Conservation (phyloP, 768 basidiomycete species). For the Porphyrellus cyaneotinctus region DNA sequence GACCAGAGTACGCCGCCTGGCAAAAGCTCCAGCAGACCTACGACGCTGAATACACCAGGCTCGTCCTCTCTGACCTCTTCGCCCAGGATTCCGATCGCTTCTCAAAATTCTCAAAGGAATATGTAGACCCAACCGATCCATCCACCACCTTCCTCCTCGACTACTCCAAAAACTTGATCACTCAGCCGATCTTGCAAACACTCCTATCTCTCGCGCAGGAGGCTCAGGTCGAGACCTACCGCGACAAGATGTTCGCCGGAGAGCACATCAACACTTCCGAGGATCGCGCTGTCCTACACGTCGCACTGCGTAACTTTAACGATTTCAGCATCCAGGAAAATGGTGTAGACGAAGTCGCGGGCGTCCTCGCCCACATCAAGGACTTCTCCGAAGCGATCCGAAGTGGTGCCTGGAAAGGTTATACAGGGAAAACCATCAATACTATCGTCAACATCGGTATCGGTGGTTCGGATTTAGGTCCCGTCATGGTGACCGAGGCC, state of each 20-base stretch:
- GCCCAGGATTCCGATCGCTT: constrained; percentile 84
- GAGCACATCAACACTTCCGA: constrained; percentile 99
- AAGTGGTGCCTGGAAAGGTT: constrained; percentile 91
- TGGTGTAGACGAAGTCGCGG: constrained; percentile 78
- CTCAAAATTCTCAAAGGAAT: constrained; percentile 75
- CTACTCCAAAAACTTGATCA: constrained; percentile 96
- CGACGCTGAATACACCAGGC: constrained; percentile 62
- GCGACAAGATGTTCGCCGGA: constrained; percentile 93
- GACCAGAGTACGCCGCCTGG: constrained; percentile 83
- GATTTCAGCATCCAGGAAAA: constrained; percentile 77
- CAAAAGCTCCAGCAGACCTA: constrained; percentile 85
- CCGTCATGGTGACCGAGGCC: constrained; percentile 99
- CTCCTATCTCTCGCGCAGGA: constrained; percentile 82
- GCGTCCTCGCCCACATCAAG: constrained; percentile 88
- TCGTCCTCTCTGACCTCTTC: constrained; percentile 92
- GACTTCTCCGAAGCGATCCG: constrained; percentile 82
- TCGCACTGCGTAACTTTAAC: constrained; percentile 80
- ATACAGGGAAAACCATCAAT: constrained; percentile 92
- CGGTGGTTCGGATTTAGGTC: constrained; percentile 95
- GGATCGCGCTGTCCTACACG: constrained; percentile 92
- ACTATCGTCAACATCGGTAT: constrained; percentile 99
- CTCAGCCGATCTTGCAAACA: constrained; percentile 71
- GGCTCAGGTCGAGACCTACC: constrained; percentile 76
- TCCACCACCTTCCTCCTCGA: constrained; percentile 85
- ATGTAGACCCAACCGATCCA: constrained; percentile 61